A percentile compares a stretch with the other conserved stretches of the same genome.
Conservation (phyloP, 805 yeast genomes). For the Ogataea degrootiae region DNA sequence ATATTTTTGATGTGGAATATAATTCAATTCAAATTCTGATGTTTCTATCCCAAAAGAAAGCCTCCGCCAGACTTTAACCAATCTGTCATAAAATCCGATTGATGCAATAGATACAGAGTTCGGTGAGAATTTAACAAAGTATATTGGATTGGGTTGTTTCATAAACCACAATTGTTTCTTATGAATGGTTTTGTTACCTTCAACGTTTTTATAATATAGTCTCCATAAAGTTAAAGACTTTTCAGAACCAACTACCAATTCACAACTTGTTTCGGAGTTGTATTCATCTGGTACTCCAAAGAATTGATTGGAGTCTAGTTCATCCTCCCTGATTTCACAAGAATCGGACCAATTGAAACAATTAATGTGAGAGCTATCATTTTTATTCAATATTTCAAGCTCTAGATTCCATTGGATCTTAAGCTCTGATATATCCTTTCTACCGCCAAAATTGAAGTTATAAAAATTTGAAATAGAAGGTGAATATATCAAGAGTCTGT, state of each 20-base stretch:
- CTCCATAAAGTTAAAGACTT: conserved; percentile 49
- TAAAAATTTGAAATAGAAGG: conserved; percentile 50
- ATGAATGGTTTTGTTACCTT: conserved; percentile 16
- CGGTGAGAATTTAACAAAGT: conserved; percentile 53
- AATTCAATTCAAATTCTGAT: conserved; percentile 61
- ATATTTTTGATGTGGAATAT: conserved; percentile 58
- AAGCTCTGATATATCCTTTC: conserved; percentile 27
- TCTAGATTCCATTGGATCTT: conserved; percentile 30
- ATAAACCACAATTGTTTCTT: conserved; percentile 39
- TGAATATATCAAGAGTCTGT: conserved; percentile 43
- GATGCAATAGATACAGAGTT: conserved; percentile 66
- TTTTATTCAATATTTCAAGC: conserved; percentile 16
- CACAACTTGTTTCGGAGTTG: conserved; percentile 38
- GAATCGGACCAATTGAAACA: conserved; percentile 34
- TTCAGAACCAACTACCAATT: conserved; percentile 57
- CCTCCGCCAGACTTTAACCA: conserved; percentile 77
- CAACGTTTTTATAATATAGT: conserved; percentile 26
- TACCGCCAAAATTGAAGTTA: conserved; percentile 30
- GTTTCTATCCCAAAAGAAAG: conserved; percentile 60
- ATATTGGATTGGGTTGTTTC: conserved; percentile 58
- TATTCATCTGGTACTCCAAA: conserved; percentile 30
- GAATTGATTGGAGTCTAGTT: conserved; percentile 21
- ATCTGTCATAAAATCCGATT: conserved; percentile 54
- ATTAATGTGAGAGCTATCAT: conserved; percentile 24
- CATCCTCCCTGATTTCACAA: conserved; percentile 26